A percentile compares a stretch with the other conserved stretches of the same genome.
Evolutionary conservation across 768 basidiomycete genomes (phyloP).

Genomic region (Coprinellus aureogranulatus): DNA sequence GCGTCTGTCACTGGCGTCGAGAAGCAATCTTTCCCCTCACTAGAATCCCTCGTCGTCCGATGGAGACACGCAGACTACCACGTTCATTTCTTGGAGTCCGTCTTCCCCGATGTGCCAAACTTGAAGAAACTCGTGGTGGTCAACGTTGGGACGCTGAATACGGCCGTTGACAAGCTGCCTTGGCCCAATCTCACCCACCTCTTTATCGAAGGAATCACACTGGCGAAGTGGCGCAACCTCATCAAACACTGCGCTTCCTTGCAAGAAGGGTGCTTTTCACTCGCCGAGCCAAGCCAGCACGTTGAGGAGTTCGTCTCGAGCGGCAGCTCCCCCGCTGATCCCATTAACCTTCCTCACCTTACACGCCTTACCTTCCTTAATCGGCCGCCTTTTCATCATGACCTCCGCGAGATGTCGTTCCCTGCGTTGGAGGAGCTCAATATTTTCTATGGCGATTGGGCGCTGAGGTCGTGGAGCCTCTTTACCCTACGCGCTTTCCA

Average conservation of each 20-base stretch:
- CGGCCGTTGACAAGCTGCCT: background rate
- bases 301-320: background rate
- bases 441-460: background rate
- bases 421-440: slow-evolving; percentile 1
- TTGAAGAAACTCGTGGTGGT: slow-evolving; percentile 1
- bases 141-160: background rate
- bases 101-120: background rate
- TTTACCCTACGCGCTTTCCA: background rate
- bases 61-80: background rate
- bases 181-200: slow-evolving; percentile 1
- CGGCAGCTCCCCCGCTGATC: background rate
- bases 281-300: background rate
- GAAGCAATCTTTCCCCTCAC: background rate
- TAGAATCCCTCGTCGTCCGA: background rate
- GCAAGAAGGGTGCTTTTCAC: background rate
- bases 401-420: background rate
- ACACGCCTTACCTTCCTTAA: background rate
- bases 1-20: background rate
- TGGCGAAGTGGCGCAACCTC: background rate
- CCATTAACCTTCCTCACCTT: background rate
- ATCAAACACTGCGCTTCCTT: background rate
- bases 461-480: background rate
- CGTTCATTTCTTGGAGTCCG: background rate
- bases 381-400: background rate
- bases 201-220: background rate